Evolutionary conservation across 495 filamentous ascomycete species (phyloP).

Genomic region (Pyrenopolyporus hunteri): DNA sequence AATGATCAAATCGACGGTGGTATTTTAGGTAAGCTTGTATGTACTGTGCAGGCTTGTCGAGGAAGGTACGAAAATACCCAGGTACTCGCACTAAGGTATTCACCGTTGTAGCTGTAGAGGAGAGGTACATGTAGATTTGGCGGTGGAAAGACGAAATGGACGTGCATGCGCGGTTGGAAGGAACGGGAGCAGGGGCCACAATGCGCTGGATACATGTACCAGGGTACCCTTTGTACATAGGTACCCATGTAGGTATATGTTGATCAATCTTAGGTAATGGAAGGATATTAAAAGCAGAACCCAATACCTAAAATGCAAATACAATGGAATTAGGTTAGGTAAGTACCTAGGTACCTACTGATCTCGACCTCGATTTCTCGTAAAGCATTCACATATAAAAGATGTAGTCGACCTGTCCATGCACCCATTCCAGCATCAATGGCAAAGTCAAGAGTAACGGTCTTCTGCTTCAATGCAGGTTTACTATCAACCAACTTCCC

Average conservation of each 20-base stretch:
- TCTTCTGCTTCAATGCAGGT: not conserved
- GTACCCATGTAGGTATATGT: slow-evolving; percentile 1
- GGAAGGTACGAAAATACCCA: slow-evolving; percentile 19
- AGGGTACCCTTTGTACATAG: not conserved
- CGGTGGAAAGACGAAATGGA: slow-evolving; percentile 18
- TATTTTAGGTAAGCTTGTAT: slow-evolving; percentile 39
- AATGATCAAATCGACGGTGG: slow-evolving; percentile 30
- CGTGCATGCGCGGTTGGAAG: slow-evolving; percentile 16
- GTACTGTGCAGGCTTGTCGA: too few species aligned
- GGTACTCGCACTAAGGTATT: not conserved
- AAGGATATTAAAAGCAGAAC: not conserved
- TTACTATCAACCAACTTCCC: slow-evolving; percentile 7
- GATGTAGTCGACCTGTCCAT: too few species aligned
- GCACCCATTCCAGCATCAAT: too few species aligned
- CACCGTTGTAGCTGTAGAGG: too few species aligned
- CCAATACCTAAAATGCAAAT: too few species aligned
- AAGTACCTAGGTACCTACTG: too few species aligned
- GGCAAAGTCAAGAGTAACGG: not conserved
- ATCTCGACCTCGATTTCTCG: too few species aligned
- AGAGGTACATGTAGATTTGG: slow-evolving; percentile 24
- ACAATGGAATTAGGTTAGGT: too few species aligned
- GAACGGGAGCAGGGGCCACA: slow-evolving; percentile 18
- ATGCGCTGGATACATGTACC: not conserved
- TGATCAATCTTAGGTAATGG: not conserved
- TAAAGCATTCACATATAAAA: too few species aligned